Conservation (phyloP, 1,139 yeast genomes). For the Protomyces inouyei region DNA sequence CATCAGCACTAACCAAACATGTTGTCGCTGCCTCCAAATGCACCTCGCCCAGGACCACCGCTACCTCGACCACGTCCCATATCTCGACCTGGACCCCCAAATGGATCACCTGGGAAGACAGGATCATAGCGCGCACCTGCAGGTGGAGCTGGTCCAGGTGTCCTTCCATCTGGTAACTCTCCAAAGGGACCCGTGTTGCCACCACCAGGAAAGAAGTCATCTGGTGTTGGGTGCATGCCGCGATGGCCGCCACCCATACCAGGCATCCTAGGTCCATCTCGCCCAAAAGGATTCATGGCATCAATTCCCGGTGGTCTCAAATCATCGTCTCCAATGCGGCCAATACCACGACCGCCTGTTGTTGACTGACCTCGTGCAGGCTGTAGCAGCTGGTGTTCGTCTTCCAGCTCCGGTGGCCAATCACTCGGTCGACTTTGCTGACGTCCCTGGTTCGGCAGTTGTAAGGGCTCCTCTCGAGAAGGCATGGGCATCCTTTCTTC, state of each 20-base stretch:
- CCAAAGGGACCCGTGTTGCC: slow-evolving; percentile 15
- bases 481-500: slow-evolving; percentile 4
- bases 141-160: slow-evolving; percentile 13
- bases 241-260: slow-evolving; percentile 26
- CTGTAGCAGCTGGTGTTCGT: slow-evolving; percentile 33
- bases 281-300: slow-evolving; percentile 29
- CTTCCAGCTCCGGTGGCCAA: slow-evolving; percentile 34
- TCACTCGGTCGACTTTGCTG: slow-evolving; percentile 7
- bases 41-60: background rate
- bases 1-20: background rate
- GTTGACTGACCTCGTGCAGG: slow-evolving; percentile 19
- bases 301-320: slow-evolving; percentile 34
- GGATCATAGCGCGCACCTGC: slow-evolving; percentile 31
- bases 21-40: background rate
- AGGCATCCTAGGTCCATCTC: slow-evolving; percentile 24
- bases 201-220: slow-evolving; percentile 31
- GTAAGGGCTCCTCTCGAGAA: slow-evolving; percentile 13
- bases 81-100: slow-evolving; percentile 3
- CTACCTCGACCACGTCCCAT: slow-evolving; percentile 4
- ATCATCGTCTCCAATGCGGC: slow-evolving; percentile 35
- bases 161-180: background rate
- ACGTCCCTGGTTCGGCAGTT: background rate
- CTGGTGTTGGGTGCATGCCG: slow-evolving; percentile 34
- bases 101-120: slow-evolving; percentile 27
- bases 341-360: slow-evolving; percentile 7